Base-by-base conservation (phyloP, 2,329 filamentous ascomycete genomes). In the Emmonsiellopsis sp. region DNA sequence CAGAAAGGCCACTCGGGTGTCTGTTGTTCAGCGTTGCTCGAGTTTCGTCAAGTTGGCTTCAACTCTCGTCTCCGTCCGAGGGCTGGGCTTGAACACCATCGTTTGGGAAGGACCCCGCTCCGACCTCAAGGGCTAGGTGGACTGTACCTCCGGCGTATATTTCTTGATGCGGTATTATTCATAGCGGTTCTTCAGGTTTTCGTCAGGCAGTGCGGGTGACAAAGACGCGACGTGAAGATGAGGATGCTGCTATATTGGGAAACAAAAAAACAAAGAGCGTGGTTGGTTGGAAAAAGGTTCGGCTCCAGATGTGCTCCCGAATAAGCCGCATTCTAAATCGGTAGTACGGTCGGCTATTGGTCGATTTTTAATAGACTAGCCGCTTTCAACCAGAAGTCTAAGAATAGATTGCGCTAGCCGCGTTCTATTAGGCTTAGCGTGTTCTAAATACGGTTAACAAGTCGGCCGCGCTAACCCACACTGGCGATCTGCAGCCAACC, bases 161-260 rank as follows among this genome's bases (percentile, higher is more conserved):
- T 27, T 27, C 21, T 27, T 27, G 21, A 27, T 27, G 21, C 21
- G 21, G 21, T 27, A 27, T 27, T 27, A 27, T 27, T 27, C 21
- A 27, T 27, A 27, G 21, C 21, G 21, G 21, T 27, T 27, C 21
- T 27, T 27, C 21, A 27, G 21, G 21, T 27, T 27, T 27, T 27
- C 21, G 21, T 27, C 21, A 27, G 21, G 21, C 21, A 3, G 21
- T 27, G 21, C 5, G 21, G 5, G 21, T 27, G 21, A 27, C 21
- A 27, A 27, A 27, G 21, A 27, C 21, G 21, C 21, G 21, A 27
- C 21, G 21, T 27, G 21, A 27, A 27, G 21, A 27, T 27, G 3
- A 27, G 21, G 21, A 27, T 27, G 21, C 21, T 50, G 27, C 48
- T 42, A 50, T 42, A 50, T 50, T 37, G 37, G 48, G 49, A 51